Evolutionary conservation across 805 yeast species (phyloP).

Genomic region (Candida qinlingensis): DNA sequence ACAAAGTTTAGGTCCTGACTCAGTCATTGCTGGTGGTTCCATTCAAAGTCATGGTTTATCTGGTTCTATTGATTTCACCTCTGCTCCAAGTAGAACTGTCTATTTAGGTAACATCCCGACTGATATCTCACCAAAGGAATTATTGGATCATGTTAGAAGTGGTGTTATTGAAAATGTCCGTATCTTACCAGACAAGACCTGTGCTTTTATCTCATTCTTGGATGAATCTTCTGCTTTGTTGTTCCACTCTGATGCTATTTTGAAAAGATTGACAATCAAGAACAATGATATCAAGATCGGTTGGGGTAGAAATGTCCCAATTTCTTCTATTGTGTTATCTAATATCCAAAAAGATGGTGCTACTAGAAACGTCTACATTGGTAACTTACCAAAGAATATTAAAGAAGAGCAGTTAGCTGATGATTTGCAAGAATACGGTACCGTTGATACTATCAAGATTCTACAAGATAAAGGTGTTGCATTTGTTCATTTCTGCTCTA

Average conservation of each 20-base stretch:
- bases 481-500: conserved; percentile 84
- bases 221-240: conserved; percentile 85
- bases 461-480: conserved; percentile 80
- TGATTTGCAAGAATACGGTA: conserved; percentile 72
- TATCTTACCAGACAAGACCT: conserved; percentile 76
- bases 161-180: conserved; percentile 81
- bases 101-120: conserved; percentile 84
- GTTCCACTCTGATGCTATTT: conserved; percentile 89
- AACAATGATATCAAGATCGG: conserved; percentile 83
- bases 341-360: conserved; percentile 85
- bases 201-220: conserved; percentile 86
- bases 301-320: conserved; percentile 83
- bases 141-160: conserved; percentile 85
- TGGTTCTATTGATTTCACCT: conserved; percentile 25
- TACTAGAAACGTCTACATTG: conserved; percentile 88
- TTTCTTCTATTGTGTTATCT: conserved; percentile 67
- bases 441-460: conserved; percentile 79
- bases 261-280: conserved; percentile 74
- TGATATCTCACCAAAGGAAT: conserved; percentile 73
- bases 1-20: conserved; percentile 9
- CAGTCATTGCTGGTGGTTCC: conserved; percentile 2
- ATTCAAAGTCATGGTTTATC: conserved; percentile 1
- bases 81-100: conserved; percentile 78
- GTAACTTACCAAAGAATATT: conserved; percentile 62
- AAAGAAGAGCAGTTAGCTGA: conserved; percentile 61